phyloP scores from a whole-genome alignment of 1,139 yeast genomes.

The Zygoascus hellenicus region DNA sequence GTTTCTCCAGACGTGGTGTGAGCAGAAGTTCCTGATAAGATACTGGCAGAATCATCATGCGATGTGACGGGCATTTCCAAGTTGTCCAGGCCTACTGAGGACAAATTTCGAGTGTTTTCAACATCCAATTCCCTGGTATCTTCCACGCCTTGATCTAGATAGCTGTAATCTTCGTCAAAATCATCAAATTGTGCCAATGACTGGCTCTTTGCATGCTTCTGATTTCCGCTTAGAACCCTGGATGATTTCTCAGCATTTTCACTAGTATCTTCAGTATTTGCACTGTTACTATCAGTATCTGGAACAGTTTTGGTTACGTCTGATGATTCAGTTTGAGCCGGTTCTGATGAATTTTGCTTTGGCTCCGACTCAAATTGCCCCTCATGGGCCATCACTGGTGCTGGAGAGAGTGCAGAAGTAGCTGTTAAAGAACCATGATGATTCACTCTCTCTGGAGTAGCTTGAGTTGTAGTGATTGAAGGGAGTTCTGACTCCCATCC shows the following conservation, averaged over 20 bases:
- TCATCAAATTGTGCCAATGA: constrained; percentile 10
- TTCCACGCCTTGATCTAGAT: constrained; percentile 1
- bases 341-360: too few species aligned
- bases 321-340: too few species aligned
- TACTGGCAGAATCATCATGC: too few species aligned
- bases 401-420: not conserved
- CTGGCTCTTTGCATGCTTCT: not conserved
- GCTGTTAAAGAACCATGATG: not conserved
- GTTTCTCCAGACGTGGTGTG: too few species aligned
- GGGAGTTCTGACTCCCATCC: not conserved
- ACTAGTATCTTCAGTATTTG: too few species aligned
- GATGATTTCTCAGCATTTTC: too few species aligned
- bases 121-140: constrained; percentile 5
- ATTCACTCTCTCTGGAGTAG: not conserved
- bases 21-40: too few species aligned
- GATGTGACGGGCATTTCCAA: not conserved
- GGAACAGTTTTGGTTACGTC: too few species aligned
- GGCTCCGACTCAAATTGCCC: not conserved
- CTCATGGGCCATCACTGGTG: not conserved
- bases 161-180: constrained; percentile 14
- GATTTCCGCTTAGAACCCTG: not conserved
- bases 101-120: not conserved
- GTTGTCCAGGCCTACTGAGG: not conserved
- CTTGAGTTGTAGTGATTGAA: constrained; percentile 1
- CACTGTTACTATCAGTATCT: too few species aligned